Evolutionary conservation across 139 green algal species (phyloP).

Genomic region (Dunaliella primolecta): DNA sequence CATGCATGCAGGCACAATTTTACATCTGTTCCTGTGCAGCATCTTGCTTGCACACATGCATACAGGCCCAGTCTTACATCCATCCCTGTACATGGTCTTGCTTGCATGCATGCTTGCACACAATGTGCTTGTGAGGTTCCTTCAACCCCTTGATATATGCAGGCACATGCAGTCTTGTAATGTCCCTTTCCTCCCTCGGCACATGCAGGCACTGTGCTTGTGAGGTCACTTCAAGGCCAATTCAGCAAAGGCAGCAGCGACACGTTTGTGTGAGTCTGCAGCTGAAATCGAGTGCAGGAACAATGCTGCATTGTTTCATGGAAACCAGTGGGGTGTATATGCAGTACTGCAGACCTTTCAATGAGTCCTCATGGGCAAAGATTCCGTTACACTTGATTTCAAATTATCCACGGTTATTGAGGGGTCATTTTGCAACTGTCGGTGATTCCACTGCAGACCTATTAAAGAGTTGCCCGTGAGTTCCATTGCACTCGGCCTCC

Average conservation of each 20-base stretch:
- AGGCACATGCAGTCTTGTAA: neutral
- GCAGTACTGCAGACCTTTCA: neutral
- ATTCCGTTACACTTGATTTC: neutral
- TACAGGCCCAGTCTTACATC: neutral
- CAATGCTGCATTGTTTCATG: neutral
- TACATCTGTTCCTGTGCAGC: no score
- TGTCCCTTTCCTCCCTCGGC: neutral
- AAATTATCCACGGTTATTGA: neutral
- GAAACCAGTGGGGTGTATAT: neutral
- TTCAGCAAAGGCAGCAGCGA: conserved; percentile 48
- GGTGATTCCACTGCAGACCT: neutral
- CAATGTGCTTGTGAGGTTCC: neutral
- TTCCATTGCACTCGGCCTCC: no score
- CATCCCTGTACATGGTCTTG: neutral
- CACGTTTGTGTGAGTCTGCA: conserved; percentile 58
- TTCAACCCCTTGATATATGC: neutral
- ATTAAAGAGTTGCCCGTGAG: no score
- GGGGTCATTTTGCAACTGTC: neutral
- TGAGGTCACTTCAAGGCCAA: conserved; percentile 13
- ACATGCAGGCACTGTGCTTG: conserved; percentile 39
- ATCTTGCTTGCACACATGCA: neutral
- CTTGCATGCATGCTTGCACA: neutral
- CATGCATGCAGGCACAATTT: neutral
- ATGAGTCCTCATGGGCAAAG: neutral
- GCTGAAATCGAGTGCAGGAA: conserved; percentile 34